Conservation (phyloP, 2,329 filamentous ascomycete genomes). For the Gyromitra esculenta region DNA sequence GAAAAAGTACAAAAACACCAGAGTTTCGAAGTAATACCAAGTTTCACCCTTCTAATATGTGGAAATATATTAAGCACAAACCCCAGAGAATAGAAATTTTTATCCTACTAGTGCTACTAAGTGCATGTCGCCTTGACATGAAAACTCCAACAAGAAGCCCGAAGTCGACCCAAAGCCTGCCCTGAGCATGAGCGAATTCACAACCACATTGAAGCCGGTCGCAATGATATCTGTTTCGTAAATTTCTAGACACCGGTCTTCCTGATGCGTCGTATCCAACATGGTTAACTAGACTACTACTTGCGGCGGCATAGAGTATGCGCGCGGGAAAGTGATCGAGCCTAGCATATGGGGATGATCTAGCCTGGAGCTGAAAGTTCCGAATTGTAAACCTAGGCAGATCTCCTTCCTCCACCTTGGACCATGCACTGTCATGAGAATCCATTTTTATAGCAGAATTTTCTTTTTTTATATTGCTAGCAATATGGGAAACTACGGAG, state of each 20-base stretch:
- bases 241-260: neutral
- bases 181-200: too few species aligned
- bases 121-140: too few species aligned
- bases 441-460: neutral
- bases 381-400: conserved; percentile 21
- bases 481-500: neutral
- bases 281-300: conserved; percentile 28
- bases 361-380: neutral
- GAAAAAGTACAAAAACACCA: too few species aligned
- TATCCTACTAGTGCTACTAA: too few species aligned
- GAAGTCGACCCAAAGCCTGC: too few species aligned
- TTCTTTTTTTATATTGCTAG: neutral
- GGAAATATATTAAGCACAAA: too few species aligned
- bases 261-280: neutral
- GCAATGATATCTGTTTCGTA: conserved; percentile 1
- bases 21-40: too few species aligned
- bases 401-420: neutral
- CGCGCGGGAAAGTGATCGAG: conserved; percentile 7
- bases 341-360: neutral
- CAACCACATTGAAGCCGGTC: neutral
- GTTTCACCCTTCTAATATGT: too few species aligned
- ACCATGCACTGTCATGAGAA: conserved; percentile 3
- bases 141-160: too few species aligned
- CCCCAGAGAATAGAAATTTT: too few species aligned
- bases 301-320: neutral